Base-by-base conservation (phyloP, 169 alveolate species). In the Cryptosporidium canis region DNA sequence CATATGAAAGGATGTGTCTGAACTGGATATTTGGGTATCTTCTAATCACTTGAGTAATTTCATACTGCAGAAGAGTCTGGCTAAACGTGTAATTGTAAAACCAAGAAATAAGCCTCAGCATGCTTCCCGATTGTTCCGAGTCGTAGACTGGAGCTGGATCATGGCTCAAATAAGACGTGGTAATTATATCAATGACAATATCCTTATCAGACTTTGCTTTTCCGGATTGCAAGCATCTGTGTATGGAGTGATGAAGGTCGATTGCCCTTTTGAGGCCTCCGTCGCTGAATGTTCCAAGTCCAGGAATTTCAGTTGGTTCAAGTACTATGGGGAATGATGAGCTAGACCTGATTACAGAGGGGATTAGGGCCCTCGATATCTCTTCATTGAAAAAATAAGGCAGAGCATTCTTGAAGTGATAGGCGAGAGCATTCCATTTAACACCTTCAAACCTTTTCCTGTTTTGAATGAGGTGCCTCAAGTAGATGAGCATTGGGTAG, bases 351-450 rank as follows among this genome's bases (percentile, higher is more conserved):
- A 77, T 56, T 35, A 61, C 43, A 4, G 70, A 61, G 16, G 70
- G 87, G 24, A 77, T 18, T 1, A 77, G 7, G 3, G 64, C 8
- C 14, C 31, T 56, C 18, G 87, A 77, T 21, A 44, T 39, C 9
- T 77, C 87, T 58, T 77, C 87, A 77, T 77, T 77, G 37, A 77
- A 77, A 12, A 56, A 77, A 55, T 77, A 77, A 8, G 55, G 39
- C 7, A 77, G 14, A 27, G 77, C 61, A 2, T 7, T 37, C 37
- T 58, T 56, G 27, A 41, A 77, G 16, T 77, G 65, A 56, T 56
- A 77, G 8, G 87, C 87, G 14, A 77, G 63, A 3, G 71, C 87
- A 53, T 47, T 56, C 87, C 87, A 77, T 16, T 77, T 16, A 3
- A 29, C 12, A 6, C 72, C 87, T 48, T 77, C 58, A 35, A 58